Evolutionary conservation across 371 early-diverging fungal species (phyloP).

Genomic region (Circinella minor): DNA sequence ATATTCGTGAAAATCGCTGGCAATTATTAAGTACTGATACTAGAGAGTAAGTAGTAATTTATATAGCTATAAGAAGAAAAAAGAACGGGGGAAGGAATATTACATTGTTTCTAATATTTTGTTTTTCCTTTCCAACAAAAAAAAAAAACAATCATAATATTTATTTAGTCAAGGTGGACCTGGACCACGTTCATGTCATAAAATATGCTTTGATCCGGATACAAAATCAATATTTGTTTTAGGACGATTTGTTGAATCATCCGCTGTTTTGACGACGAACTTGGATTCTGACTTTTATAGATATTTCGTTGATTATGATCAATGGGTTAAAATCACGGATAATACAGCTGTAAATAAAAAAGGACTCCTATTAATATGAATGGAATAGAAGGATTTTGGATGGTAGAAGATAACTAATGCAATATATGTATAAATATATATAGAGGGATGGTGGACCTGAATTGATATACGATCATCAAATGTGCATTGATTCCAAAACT

Average conservation of each 20-base stretch:
- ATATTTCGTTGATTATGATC: constrained; percentile 69
- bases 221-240: constrained; percentile 78
- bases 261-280: constrained; percentile 58
- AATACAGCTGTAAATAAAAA: constrained; percentile 68
- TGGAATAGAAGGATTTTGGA: not conserved
- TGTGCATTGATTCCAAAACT: constrained; percentile 80
- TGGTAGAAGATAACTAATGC: not conserved
- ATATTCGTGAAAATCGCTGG: constrained; percentile 71
- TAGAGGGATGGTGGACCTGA: constrained; percentile 82
- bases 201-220: constrained; percentile 84
- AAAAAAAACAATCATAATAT: too few species aligned
- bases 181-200: constrained; percentile 90
- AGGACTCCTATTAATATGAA: not conserved
- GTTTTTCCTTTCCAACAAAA: too few species aligned
- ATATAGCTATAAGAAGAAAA: too few species aligned
- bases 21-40: constrained; percentile 77
- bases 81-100: too few species aligned
- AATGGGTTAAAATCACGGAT: constrained; percentile 77
- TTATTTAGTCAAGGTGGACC: constrained; percentile 81
- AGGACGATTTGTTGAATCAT: constrained; percentile 88
- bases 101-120: too few species aligned
- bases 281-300: constrained; percentile 87
- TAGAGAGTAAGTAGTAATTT: constrained; percentile 45
- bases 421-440: not conserved
- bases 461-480: constrained; percentile 93